Evolutionary conservation across 2,329 filamentous ascomycete species (phyloP).

Genomic region (Phaeosphaeria sp.): DNA sequence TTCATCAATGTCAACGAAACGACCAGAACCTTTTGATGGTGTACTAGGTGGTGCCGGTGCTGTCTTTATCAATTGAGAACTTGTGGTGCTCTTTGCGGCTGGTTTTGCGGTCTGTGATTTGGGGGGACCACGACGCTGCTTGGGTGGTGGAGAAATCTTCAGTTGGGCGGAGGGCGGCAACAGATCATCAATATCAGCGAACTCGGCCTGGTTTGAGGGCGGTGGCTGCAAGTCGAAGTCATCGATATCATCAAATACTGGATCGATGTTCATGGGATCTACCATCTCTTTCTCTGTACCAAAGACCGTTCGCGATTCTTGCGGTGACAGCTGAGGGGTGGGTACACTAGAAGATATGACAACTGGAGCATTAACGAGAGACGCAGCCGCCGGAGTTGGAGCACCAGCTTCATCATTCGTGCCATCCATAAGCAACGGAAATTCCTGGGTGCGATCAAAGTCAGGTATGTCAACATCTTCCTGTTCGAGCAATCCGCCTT

Average conservation of each 20-base stretch:
- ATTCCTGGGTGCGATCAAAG: slow-evolving; percentile 40
- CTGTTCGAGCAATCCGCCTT: slow-evolving; percentile 37
- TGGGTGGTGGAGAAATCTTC: slow-evolving; percentile 3
- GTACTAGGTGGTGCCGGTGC: slow-evolving; percentile 4
- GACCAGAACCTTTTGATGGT: slow-evolving; percentile 24
- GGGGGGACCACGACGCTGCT: slow-evolving; percentile 23
- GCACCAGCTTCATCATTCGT: slow-evolving; percentile 10
- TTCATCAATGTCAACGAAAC: slow-evolving; percentile 46
- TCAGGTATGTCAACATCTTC: slow-evolving; percentile 36
- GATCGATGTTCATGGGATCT: neutral
- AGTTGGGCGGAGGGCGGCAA: slow-evolving; percentile 15
- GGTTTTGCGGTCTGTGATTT: slow-evolving; percentile 21
- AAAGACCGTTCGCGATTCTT: neutral
- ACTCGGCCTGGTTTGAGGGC: slow-evolving; percentile 34
- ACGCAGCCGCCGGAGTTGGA: neutral
- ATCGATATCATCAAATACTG: slow-evolving; percentile 34
- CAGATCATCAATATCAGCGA: slow-evolving; percentile 37
- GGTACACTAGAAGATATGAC: slow-evolving; percentile 32
- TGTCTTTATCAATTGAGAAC: neutral
- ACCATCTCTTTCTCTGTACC: neutral
- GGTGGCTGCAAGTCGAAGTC: slow-evolving; percentile 27
- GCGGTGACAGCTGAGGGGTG: slow-evolving; percentile 15
- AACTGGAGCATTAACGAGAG: slow-evolving; percentile 13
- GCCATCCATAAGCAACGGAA: slow-evolving; percentile 35
- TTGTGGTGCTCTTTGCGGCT: neutral